Evolutionary conservation across 345 rosid genomes (phyloP), one percentile per base, ranked within the genome.

Genomic region (Boechera divaricarpa): DNA sequence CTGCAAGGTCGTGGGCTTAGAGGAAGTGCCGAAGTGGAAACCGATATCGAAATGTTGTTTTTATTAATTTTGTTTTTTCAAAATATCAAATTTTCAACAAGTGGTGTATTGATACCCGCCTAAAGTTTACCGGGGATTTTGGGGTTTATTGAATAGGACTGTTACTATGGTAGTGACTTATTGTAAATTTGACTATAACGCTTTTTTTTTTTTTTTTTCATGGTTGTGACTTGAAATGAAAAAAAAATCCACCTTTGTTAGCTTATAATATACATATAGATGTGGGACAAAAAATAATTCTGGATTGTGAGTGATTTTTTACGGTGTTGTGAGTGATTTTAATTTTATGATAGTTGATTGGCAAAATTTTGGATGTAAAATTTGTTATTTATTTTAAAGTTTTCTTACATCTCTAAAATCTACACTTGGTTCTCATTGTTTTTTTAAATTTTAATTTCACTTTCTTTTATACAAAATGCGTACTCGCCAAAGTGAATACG

Each of bases 1-100:
- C 81, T 72, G 39, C 62, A 64, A 64, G 36, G 60, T 54, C 65
- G 76, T 77, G 81, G 60, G 67, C 52, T 64, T 15, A 36, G 56
- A 28, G 72, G 39, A 77, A 71, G 24, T 21, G 24, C 24, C 24
- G 24, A 21, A 21, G 77, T 77, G 81, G 81, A 77, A 63, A 77
- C 51, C 80, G 42, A 77, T 63, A 53, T 41, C 49, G 16, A 42
- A 62, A 55, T 77, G 44, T 62, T 60, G 1, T 54, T 63, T 69
- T 53, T 52, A 21, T 61, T 41, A 6, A 9, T 7, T 12, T 45
- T 15, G 4, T 1, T 44, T 57, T 13, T 67, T 13, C 38, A n/a
- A 45, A 45, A 64, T 41, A 45, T 24, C n/a, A 56, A 11, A 2
- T 26, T 45, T 51, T 68, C 26, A 53, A 45, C 72, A 62, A 77